These are phyloP conservation scores for Suillus discolor DNA, from an alignment of 768 basidiomycete species.

Conservation along the genomic window DNA sequence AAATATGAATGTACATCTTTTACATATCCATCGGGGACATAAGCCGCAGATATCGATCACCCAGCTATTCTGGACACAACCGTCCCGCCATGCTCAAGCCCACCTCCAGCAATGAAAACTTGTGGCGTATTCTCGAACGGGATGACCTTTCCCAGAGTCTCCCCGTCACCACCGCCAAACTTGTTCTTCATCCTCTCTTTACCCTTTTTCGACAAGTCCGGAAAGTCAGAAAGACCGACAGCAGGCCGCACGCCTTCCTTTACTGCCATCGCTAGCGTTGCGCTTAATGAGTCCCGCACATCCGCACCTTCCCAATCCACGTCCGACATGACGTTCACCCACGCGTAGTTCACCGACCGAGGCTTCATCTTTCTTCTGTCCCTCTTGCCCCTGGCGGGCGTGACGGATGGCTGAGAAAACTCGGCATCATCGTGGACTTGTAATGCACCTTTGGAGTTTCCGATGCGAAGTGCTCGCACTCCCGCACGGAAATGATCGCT, in stretches of 20 bases:
- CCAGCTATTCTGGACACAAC: constrained; percentile 38
- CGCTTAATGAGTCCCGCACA: constrained; percentile 54
- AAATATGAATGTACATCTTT: too few species aligned
- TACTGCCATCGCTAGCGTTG: constrained; percentile 41
- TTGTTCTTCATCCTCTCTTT: constrained; percentile 32
- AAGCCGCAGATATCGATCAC: constrained; percentile 4
- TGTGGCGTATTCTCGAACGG: constrained; percentile 39
- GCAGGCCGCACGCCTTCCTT: constrained; percentile 34
- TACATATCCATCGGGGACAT: too few species aligned
- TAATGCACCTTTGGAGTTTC: constrained; percentile 27
- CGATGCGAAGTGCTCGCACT: constrained; percentile 55
- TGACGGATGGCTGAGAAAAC: constrained; percentile 23
- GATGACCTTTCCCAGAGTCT: constrained; percentile 23
- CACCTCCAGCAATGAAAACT: constrained; percentile 29
- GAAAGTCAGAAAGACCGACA: constrained; percentile 26
- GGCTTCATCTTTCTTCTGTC: constrained; percentile 38
- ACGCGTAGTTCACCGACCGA: constrained; percentile 68
- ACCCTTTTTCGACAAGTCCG: constrained; percentile 12
- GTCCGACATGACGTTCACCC: constrained; percentile 81
- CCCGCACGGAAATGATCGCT: constrained; percentile 76
- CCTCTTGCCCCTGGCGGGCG: constrained; percentile 26
- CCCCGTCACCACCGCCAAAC: constrained; percentile 16
- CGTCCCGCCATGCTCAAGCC: constrained; percentile 36
- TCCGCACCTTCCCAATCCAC: constrained; percentile 84
- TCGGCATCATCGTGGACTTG: constrained; percentile 28